Conservation (phyloP, 2,329 filamentous ascomycete species). For the Zymoseptoria tritici region DNA sequence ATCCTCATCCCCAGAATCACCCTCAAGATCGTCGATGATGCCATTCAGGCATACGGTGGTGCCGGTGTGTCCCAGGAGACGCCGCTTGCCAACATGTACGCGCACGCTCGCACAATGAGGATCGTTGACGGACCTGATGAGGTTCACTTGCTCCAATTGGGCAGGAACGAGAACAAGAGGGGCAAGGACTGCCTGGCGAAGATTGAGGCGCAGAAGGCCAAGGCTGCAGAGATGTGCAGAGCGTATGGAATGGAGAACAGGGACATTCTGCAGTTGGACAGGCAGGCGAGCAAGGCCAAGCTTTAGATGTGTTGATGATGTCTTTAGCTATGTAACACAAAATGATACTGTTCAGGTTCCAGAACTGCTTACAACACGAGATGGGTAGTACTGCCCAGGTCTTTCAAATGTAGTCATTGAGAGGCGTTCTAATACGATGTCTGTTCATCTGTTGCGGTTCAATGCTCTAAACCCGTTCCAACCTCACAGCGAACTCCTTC, state of each 20-base stretch:
- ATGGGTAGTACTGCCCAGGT: too few relatives aligned
- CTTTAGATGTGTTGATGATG: slow-evolving; percentile 24
- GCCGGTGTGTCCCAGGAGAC: slow-evolving; percentile 92
- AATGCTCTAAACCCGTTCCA: background rate
- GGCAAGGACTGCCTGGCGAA: slow-evolving; percentile 53
- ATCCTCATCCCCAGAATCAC: slow-evolving; percentile 77
- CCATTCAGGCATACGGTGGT: slow-evolving; percentile 83
- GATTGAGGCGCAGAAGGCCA: slow-evolving; percentile 57
- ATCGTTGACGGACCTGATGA: slow-evolving; percentile 78
- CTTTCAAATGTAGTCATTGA: too few relatives aligned
- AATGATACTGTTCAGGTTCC: background rate
- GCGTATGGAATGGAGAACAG: slow-evolving; percentile 45
- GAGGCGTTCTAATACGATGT: too few relatives aligned
- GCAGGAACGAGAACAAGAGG: slow-evolving; percentile 65
- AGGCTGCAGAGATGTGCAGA: slow-evolving; percentile 58
- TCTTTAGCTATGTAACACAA: background rate
- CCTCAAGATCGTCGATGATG: slow-evolving; percentile 76
- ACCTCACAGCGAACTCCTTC: background rate
- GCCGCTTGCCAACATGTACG: slow-evolving; percentile 59
- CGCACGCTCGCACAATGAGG: slow-evolving; percentile 27
- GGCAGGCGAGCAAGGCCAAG: slow-evolving; percentile 33
- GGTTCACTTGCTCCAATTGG: slow-evolving; percentile 79
- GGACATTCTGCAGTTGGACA: slow-evolving; percentile 37
- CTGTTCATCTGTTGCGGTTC: background rate
- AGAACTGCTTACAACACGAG: background rate